Evolutionary conservation across 208 protist species (phyloP), one percentile per base, ranked within the genome.

Genomic region (Leishmania tarentolae): DNA sequence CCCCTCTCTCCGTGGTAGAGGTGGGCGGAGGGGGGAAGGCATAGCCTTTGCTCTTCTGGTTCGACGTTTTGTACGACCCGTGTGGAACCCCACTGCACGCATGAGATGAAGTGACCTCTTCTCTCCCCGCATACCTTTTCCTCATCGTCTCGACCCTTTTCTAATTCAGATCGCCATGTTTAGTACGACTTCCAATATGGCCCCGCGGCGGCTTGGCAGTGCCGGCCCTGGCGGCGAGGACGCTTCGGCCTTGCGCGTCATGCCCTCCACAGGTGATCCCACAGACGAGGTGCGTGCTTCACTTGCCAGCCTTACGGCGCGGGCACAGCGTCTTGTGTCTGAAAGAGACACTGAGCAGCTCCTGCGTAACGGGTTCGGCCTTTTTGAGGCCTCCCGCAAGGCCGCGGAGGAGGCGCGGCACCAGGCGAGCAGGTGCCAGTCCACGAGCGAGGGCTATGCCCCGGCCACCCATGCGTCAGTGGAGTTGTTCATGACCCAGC

Each of bases 401-500:
- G 82, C 81, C 17, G 89, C 87, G 6, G 87, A 91, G 50, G 83
- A 81, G 52, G 79, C 82, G 37, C 84, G 87, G 19, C 78, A 88
- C 40, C 84, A 82, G 40, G 80, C 82, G 21, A 81, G 42, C 75
- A 81, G 77, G 52, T 84, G 83, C 70, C 75, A 85, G 53, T 78
- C 74, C 78, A 78, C 83, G 28, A 78, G 80, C n/a, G 88, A 88
- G 35, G 76, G 82, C 57, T 88, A 88, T 46, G 69, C 88, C 9
- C 78, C 79, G 0, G 86, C 84, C 21, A 88, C 90, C 53, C 88
- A 93, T 61, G 90, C 92, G 46, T 94, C 92, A 8, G 93, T 93
- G 59, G 91, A 97, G 77, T 88, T 97, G 42, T 97, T 97, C 79
- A 92, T 97, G 92, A 88, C 93, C 4, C 86, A 88, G 79, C 82